Percentiles rank a stretch among this genome's conserved stretches.
Conservation (phyloP, 352 stramenopile species). For the Phytophthora fragariaefolia region DNA sequence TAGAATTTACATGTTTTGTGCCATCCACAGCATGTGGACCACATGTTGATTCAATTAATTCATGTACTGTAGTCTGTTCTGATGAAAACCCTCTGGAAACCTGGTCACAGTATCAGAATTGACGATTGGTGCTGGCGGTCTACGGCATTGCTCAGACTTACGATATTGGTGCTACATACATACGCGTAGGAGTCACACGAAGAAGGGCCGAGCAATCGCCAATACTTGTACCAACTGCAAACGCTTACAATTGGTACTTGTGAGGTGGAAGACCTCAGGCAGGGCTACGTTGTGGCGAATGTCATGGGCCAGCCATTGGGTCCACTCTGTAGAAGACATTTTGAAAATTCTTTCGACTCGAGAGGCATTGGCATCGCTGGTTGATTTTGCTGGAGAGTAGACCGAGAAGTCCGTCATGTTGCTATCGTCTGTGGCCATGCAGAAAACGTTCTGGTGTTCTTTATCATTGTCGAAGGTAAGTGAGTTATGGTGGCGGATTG, state of each 20-base stretch:
- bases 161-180: no score
- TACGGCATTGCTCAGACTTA: no score
- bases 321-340: slow-evolving; percentile 5
- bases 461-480: not conserved
- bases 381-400: not conserved
- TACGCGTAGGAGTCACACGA: not conserved
- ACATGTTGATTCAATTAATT: no score
- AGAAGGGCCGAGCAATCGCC: slow-evolving; percentile 2
- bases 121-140: no score
- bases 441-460: slow-evolving; percentile 4
- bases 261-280: slow-evolving; percentile 9
- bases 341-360: not conserved
- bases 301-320: not conserved
- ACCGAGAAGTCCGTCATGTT: not conserved
- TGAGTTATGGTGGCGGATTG: not conserved
- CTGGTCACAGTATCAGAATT: no score
- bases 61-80: no score
- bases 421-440: not conserved
- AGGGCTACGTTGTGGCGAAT: not conserved
- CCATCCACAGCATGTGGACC: no score
- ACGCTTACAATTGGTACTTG: slow-evolving; percentile 3
- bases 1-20: no score
- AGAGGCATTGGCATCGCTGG: not conserved
- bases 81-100: no score
- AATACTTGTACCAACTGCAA: slow-evolving; percentile 7